Base-by-base conservation (phyloP, 176 grass and related monocot genomes). In the Avena insularis region DNA sequence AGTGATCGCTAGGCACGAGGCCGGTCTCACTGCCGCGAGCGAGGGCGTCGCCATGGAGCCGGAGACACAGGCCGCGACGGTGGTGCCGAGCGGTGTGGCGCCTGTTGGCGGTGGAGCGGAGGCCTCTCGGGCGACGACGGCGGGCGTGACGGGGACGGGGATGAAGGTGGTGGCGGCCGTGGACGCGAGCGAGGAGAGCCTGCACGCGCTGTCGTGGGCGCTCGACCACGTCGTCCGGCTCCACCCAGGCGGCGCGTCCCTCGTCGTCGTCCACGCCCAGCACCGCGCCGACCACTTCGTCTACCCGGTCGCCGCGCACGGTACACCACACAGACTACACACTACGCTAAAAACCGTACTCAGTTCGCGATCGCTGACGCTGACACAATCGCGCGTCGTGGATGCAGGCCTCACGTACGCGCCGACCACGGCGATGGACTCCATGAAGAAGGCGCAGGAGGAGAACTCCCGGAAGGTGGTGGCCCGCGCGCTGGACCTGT, bases 121-220 rank as follows among this genome's bases (percentile, higher is more conserved):
- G 17, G 51, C 69, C 69, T 17, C 27, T 0, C 0, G 15, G 11
- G 82, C 5, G 35, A 47, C 21, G 66, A 2, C 11, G 55, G 2
- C 61, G 53, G n/a, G 13, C 64, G 29, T 47, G 84, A 76, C 13
- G 70, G 83, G 11, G 70, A 29, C 29, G 40, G 40, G 40, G 40
- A 87, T 95, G 88, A 94, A 92, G 78, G 88, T 94, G 74, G 69
- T 88, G 78, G 93, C 47, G 76, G 96, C 92, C 1, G 84, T 98
- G 67, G 96, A 98, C 75, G 93, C 94, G 69, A 98, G 88, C 88
- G 93, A 98, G 31, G 93, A 73, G 60, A 98, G 96, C 88, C 55
- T 93, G 10, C 76, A 88, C 21, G 93, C 96, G 77, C 66, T 98
- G 82, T 73, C 86, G 33, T 98, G 95, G 95, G 83, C 86, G 48